Evolutionary conservation across 73 alveolate species (phyloP), one percentile per base, ranked within the genome.

Genomic region (Tetrahymena elliotti): DNA sequence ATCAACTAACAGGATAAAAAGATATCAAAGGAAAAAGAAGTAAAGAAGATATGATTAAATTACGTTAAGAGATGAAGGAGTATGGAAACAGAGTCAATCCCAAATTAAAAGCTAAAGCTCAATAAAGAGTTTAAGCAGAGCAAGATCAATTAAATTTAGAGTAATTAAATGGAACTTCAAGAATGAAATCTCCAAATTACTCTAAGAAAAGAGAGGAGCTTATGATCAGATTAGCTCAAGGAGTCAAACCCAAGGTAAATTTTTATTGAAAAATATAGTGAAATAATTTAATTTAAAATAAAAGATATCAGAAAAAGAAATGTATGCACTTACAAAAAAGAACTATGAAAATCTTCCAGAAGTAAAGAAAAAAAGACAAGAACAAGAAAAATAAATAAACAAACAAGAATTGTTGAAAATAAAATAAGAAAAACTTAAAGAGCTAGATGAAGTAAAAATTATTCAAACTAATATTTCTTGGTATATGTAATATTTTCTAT

Each of bases 301-400:
- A 38, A 39, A 94, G 96, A 94, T 94, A 37, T 93, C 83, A 84
- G 93, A 39, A 36, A 94, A 94, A 92, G 96, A 94, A 84, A 94
- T 94, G 96, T 94, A 47, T 39, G 96, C 96, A 39, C 82, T 94
- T 40, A 94, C 96, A 24, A 94, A 88, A 52, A 94, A 94, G 37
- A 94, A 94, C 47, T 94, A 94, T 88, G 95, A 94, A 35, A 94
- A 94, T 88, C 83, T 94, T 15, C 96, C 96, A 3, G 96, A 94
- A 94, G 96, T 94, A 16, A 94, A 94, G 92, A 84, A 31, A 6
- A 94, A 88, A 36, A 94, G 93, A 47, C 41, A 41, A 38, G 92
- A 94, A 84, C 93, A 94, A 88, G 95, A 84, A 35, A 93, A 68
- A 68, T 31, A 27, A 31, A 68, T 68, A 31, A 68, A 68, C 20